Evolutionary conservation across 2,329 filamentous ascomycete genomes (phyloP).

Genomic region (Arthrobotrys musiformis): DNA sequence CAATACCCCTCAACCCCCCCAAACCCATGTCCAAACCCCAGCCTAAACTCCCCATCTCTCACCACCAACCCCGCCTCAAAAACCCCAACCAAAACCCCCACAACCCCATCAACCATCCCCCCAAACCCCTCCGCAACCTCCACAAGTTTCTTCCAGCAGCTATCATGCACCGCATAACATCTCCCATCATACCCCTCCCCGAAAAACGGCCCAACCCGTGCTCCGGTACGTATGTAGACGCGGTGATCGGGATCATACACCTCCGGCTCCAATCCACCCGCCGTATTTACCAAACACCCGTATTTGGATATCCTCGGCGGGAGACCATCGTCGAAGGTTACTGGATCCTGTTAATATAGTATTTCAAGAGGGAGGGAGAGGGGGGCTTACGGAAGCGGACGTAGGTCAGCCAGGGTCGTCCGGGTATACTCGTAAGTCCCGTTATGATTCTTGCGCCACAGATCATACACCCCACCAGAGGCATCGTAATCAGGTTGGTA

Average conservation of each 20-base stretch:
- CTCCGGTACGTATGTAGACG: too few relatives aligned
- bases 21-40: background rate
- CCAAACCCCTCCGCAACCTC: background rate
- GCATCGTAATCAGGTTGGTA: too few relatives aligned
- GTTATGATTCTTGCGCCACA: background rate
- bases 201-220: too few relatives aligned
- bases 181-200: constrained; percentile 17
- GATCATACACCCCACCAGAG: background rate
- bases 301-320: background rate
- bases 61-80: background rate
- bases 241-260: background rate
- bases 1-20: constrained; percentile 1
- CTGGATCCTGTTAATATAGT: too few relatives aligned
- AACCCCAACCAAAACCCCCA: background rate
- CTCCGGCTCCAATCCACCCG: background rate
- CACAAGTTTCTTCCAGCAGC: background rate
- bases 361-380: too few relatives aligned
- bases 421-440: too few relatives aligned
- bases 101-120: background rate
- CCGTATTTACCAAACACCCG: background rate
- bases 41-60: background rate
- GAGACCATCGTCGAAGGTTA: too few relatives aligned
- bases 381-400: too few relatives aligned
- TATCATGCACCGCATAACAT: constrained; percentile 8
- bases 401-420: too few relatives aligned